Base-by-base conservation (phyloP, 495 filamentous ascomycete genomes). In the Lasiosphaeriaceae sp. region DNA sequence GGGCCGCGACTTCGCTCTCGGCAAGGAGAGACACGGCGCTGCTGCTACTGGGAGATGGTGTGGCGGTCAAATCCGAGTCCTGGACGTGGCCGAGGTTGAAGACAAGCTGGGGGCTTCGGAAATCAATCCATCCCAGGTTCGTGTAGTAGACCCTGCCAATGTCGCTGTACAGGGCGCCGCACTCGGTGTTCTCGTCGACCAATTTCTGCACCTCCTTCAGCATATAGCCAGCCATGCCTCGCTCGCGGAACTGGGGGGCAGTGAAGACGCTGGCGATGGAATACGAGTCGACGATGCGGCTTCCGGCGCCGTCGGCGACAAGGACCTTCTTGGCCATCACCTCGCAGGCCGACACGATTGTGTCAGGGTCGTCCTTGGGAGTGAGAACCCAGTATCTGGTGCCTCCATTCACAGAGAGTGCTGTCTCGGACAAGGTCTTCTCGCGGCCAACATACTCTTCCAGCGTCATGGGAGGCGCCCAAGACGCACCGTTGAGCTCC, bases 111-210 rank as follows among this genome's bases (percentile, higher is more conserved):
- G 79, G 76, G 39, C 87, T 90, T 2, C 75, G 71, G 64, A 86
- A 91, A 0, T 85, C 77, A 37, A 80, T 66, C 92, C 92, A 96
- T 20, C 91, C 91, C 59, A 83, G 81, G 46, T 80, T 80, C 4
- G 87, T 78, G 71, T 96, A 96, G 71, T 92, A 96, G 20, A 74
- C 71, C 74, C 91, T 92, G 7, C 92, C 92, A 67, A 96, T 95
- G 70, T 96, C 92, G 19, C 90, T 96, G 73, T 85, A 96, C 22
- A 96, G 70, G 11, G 90, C 81, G 11, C 85, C 85, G 68, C 87
- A 90, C 21, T 82, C 63, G 12, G 37, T 41, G 12, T 6, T 41
- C 6, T 16, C 43, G 48, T 57, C 57, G 1, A 57, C 54, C 2
- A 22, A 26, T 21, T 54, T 54, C 50, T 60, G 54, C 35, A 60